Conservation (phyloP, 2,329 filamentous ascomycete genomes). For the Chrysosporium keratinophilum region DNA sequence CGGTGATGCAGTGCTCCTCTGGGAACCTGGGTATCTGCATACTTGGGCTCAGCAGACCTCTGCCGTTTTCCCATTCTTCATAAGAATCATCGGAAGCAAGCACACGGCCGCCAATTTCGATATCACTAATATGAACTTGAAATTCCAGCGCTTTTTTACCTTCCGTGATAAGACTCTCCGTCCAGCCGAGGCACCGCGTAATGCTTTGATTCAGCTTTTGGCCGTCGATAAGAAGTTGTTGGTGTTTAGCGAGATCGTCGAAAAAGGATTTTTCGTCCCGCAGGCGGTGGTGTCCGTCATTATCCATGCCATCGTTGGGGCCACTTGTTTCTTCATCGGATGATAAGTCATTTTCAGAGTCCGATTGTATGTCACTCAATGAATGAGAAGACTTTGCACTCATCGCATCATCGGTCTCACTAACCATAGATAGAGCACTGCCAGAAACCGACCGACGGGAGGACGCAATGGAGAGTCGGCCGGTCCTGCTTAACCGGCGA, state of each 20-base stretch:
- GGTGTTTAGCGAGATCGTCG: constrained; percentile 77
- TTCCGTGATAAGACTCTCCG: constrained; percentile 80
- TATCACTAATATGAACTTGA: constrained; percentile 64
- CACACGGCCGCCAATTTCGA: constrained; percentile 71
- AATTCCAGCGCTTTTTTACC: constrained; percentile 81
- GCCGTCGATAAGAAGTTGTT: constrained; percentile 75
- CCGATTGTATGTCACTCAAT: constrained; percentile 22
- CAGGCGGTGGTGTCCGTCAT: constrained; percentile 47
- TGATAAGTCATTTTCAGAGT: constrained; percentile 28
- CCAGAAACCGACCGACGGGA: constrained; percentile 39
- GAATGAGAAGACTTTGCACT: constrained; percentile 29
- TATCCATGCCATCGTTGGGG: constrained; percentile 26
- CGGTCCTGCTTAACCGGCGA: constrained; percentile 72
- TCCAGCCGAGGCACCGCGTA: constrained; percentile 78
- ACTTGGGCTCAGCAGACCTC: constrained; percentile 27
- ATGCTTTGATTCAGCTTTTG: constrained; percentile 94
- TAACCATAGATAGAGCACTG: constrained; percentile 37
- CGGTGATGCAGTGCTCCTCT: not conserved
- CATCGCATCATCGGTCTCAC: constrained; percentile 32
- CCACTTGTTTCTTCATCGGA: constrained; percentile 32
- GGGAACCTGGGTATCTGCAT: not conserved
- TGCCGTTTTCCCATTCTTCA: constrained; percentile 27
- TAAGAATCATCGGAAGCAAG: constrained; percentile 56
- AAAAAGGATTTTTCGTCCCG: constrained; percentile 75
- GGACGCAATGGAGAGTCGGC: constrained; percentile 54